Base-by-base conservation (phyloP, 75 land plant genomes). In the Pinus tabuliformis region DNA sequence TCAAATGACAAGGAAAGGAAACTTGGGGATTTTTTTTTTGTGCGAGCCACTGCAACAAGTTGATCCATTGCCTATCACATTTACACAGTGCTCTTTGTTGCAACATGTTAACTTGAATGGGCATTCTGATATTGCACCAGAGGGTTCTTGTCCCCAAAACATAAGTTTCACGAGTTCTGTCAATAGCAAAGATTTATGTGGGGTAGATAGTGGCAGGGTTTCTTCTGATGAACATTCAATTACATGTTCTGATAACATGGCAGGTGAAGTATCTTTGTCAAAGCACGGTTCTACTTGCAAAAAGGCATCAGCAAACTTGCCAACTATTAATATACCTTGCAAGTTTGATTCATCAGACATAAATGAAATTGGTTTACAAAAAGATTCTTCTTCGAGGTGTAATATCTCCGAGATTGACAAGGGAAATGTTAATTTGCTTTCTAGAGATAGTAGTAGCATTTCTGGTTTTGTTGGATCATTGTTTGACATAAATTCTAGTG, bases 401-500 rank as follows among this genome's bases (percentile, higher is more conserved):
- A 68, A 39, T 42, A 68, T 68, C 18, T 33, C 3, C 20, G 21
- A 68, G n/a, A 68, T 42, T 42, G 24, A 20, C 49, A 68, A 68
- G 52, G 36, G n/a, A 21, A 52, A 68, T 68, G 52, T 39, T 3
- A 68, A 7, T 39, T 42, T 68, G 20, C 22, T 68, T 68, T 68
- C 22, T 9, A 39, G 71, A 68, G 71, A 68, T 42, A 37, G 71
- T 68, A 68, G 33, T 42, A 42, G 71, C 71, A 45, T 28, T 26
- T 56, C 58, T 56, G 36, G 17, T 56, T 72, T 56, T 2, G 74
- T 56, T 52, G 58, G 8, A 56, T 21, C 58, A 24, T 54, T 72
- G 58, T 16, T 24, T 39, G 16, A 56, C 45, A 72, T 5, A 8
- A 56, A 52, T 72, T 49, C 16, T 72, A 6, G 9, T 56, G 74